Evolutionary conservation across 345 rosid species (phyloP).

Genomic region (Lenwebbia sp.): DNA sequence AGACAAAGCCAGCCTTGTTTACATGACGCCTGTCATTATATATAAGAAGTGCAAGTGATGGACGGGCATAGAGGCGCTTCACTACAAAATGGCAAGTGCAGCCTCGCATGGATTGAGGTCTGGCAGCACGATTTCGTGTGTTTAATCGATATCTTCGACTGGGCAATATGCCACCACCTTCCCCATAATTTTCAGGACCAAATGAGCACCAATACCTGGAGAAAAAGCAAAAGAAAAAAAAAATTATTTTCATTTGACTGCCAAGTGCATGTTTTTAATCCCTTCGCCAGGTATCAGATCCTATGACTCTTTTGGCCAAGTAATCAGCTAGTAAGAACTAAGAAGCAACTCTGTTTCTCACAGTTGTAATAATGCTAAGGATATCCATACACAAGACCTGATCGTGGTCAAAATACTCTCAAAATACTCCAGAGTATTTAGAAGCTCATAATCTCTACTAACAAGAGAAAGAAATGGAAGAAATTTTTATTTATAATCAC

Average conservation of each 20-base stretch:
- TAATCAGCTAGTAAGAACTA: not conserved
- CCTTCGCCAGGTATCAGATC: not conserved
- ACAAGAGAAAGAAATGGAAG: not conserved
- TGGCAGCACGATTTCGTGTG: slow-evolving; percentile 74
- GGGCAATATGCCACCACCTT: slow-evolving; percentile 82
- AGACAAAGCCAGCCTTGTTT: slow-evolving; percentile 74
- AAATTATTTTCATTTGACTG: not conserved
- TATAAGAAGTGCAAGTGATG: slow-evolving; percentile 63
- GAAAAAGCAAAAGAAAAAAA: not conserved
- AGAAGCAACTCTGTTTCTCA: not conserved
- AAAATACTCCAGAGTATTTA: not conserved
- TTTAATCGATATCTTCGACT: slow-evolving; percentile 81
- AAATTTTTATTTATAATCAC: not conserved
- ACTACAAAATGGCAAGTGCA: slow-evolving; percentile 84
- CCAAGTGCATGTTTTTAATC: not conserved
- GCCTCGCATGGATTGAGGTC: slow-evolving; percentile 98
- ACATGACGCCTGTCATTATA: slow-evolving; percentile 79
- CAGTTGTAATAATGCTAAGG: not conserved
- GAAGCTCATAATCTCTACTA: not conserved
- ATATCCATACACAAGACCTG: not conserved
- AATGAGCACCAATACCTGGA: slow-evolving; percentile 92
- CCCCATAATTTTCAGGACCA: slow-evolving; percentile 97
- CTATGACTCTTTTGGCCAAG: not conserved
- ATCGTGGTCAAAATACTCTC: not conserved
- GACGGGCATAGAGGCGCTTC: slow-evolving; percentile 71